These are phyloP conservation scores for Nicotiana attenuata DNA, from an alignment of 257 asterid genomes.

Conservation along the genomic window DNA sequence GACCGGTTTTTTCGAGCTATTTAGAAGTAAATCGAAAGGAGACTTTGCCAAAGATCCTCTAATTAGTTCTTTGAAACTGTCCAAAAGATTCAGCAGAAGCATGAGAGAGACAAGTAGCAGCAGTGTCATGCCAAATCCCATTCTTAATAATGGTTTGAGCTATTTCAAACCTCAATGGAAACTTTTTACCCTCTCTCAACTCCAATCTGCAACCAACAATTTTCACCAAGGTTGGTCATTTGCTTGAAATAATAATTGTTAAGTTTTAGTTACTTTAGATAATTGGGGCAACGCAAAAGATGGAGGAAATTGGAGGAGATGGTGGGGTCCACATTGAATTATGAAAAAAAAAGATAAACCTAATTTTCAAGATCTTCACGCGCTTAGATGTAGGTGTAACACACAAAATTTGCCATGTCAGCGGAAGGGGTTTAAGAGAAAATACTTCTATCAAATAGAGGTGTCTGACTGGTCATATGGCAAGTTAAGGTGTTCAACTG, in stretches of 20 bases:
- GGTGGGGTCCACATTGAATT: no score
- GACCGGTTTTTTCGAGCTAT: slow-evolving; percentile 41
- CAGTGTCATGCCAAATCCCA: no score
- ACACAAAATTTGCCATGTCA: no score
- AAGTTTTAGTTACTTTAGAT: neutral
- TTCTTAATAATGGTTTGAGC: slow-evolving; percentile 42
- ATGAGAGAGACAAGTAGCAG: slow-evolving; percentile 48
- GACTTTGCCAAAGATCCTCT: slow-evolving; percentile 47
- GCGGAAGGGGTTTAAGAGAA: no score
- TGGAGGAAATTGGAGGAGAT: no score
- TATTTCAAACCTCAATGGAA: slow-evolving; percentile 91
- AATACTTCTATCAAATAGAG: no score
- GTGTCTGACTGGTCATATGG: no score
- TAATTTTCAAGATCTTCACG: no score
- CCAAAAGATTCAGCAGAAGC: slow-evolving; percentile 60
- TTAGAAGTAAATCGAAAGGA: slow-evolving; percentile 52
- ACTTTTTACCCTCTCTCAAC: slow-evolving; percentile 57
- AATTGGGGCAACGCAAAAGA: no score
- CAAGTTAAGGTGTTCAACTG: no score
- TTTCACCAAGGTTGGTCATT: slow-evolving; percentile 58
- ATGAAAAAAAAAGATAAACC: no score
- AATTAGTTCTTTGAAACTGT: slow-evolving; percentile 32
- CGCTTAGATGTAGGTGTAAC: no score
- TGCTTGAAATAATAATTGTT: neutral
- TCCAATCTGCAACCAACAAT: slow-evolving; percentile 67